Percentiles rank a stretch among this genome's conserved stretches.
Evolutionary conservation across 345 rosid species (phyloP).

Genomic region (Pistacia integerrima): DNA sequence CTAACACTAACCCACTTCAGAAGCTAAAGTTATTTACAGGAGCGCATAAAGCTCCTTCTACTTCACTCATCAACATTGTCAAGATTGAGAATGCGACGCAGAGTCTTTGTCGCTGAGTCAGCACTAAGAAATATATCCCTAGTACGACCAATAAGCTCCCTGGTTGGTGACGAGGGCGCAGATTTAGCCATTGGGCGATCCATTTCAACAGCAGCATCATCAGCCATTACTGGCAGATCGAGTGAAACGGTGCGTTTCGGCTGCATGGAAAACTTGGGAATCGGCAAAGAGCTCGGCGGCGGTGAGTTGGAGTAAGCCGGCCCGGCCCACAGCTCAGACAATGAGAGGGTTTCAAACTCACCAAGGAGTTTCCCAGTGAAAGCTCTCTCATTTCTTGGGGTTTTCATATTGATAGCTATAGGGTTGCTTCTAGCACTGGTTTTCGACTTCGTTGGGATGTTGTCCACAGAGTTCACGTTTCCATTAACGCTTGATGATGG

Average conservation of each 20-base stretch:
- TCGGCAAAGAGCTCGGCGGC: constrained; percentile 88
- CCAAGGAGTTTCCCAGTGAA: constrained; percentile 34
- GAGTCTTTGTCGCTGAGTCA: constrained; percentile 80
- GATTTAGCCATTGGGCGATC: constrained; percentile 62
- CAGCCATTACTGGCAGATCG: constrained; percentile 44
- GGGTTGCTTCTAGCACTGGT: constrained; percentile 45
- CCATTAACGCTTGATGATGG: constrained; percentile 25
- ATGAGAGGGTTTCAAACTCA: constrained; percentile 43
- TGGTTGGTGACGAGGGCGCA: constrained; percentile 86
- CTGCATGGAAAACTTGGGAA: constrained; percentile 78
- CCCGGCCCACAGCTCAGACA: constrained; percentile 94
- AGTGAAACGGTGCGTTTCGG: constrained; percentile 67
- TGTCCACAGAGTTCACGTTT: constrained; percentile 20
- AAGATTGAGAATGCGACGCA: constrained; percentile 95
- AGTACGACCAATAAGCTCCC: constrained; percentile 41
- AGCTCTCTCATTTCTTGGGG: constrained; percentile 26
- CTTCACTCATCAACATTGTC: constrained; percentile 60
- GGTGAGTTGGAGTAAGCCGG: constrained; percentile 98
- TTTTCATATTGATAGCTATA: constrained; percentile 45
- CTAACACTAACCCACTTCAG: constrained; percentile 44
- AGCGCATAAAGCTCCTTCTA: constrained; percentile 37
- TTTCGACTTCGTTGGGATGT: constrained; percentile 11
- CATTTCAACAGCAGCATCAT: constrained; percentile 34
- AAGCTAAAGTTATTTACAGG: constrained; percentile 46
- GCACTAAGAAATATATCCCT: constrained; percentile 52